Evolutionary conservation across 768 basidiomycete species (phyloP).

Genomic region (Phanerodontia chrysosporium): DNA sequence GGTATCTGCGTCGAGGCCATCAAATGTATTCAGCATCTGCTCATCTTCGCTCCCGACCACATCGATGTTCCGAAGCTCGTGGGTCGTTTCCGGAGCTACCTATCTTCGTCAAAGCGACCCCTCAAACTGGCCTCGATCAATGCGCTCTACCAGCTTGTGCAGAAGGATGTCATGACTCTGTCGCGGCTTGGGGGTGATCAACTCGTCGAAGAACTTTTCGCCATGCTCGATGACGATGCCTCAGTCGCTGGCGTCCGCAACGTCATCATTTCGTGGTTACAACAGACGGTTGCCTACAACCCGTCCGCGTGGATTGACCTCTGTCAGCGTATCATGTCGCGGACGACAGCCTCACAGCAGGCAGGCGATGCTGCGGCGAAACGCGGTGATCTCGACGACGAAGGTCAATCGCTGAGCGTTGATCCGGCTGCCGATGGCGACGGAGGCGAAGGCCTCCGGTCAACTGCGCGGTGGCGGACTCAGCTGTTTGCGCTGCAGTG

Average conservation of each 20-base stretch:
- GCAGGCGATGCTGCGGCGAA: constrained; percentile 57
- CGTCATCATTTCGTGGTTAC: constrained; percentile 91
- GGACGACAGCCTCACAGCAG: constrained; percentile 82
- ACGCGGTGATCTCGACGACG: constrained; percentile 71
- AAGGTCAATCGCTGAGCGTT: constrained; percentile 84
- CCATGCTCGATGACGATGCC: constrained; percentile 92
- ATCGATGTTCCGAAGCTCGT: constrained; percentile 81
- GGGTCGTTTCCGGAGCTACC: constrained; percentile 68
- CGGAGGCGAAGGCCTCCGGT: constrained; percentile 34
- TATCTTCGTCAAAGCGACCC: constrained; percentile 76
- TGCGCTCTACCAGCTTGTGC: constrained; percentile 93
- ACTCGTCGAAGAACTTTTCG: constrained; percentile 91
- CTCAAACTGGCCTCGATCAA: constrained; percentile 94
- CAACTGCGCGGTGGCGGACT: constrained; percentile 90
- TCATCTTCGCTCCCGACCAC: constrained; percentile 90
- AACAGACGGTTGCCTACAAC: constrained; percentile 88
- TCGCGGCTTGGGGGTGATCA: constrained; percentile 91
- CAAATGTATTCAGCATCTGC: constrained; percentile 92
- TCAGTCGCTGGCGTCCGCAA: constrained; percentile 90
- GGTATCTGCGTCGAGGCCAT: constrained; percentile 90
- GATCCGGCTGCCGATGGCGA: constrained; percentile 42
- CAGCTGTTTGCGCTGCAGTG: constrained; percentile 93
- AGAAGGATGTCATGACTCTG: constrained; percentile 88
- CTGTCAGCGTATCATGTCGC: constrained; percentile 95
- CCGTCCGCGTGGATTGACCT: constrained; percentile 98